Evolutionary conservation across 2,329 filamentous ascomycete genomes (phyloP).

Genomic region (Rutstroemia sp.): DNA sequence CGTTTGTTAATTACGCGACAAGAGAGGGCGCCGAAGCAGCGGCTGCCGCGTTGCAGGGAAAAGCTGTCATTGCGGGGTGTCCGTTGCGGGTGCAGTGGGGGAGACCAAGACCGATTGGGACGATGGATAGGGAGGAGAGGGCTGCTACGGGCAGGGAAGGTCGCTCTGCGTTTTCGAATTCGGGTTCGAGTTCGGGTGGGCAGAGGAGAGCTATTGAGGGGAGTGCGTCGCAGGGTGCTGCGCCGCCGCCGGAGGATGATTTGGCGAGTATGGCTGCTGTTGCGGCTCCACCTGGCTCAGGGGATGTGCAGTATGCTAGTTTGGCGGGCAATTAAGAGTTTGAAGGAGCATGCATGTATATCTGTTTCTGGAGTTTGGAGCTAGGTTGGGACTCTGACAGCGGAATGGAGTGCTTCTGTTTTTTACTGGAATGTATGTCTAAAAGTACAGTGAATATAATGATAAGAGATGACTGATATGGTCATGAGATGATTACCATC

Average conservation of each 20-base stretch:
- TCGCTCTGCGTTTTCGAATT: conserved; percentile 47
- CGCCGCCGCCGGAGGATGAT: conserved; percentile 20
- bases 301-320: conserved; percentile 78
- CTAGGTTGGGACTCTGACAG: neutral
- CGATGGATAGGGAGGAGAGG: conserved; percentile 80
- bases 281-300: conserved; percentile 71
- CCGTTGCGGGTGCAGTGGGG: conserved; percentile 89
- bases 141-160: conserved; percentile 76
- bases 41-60: conserved; percentile 76
- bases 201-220: conserved; percentile 25
- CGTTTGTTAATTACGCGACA: conserved; percentile 90
- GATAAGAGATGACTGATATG: neutral
- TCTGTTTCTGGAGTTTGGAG: conserved; percentile 26
- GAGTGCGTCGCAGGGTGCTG: conserved; percentile 17
- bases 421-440: neutral
- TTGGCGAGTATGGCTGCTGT: conserved; percentile 37
- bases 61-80: conserved; percentile 83
- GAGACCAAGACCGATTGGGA: conserved; percentile 83
- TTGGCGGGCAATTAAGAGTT: conserved; percentile 64
- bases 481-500: neutral
- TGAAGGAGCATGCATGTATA: conserved; percentile 8
- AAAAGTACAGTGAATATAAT: conserved; percentile 7
- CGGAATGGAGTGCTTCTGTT: neutral
- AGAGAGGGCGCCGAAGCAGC: conserved; percentile 80
- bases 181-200: conserved; percentile 31